Percentiles rank a stretch among this genome's conserved stretches.
Evolutionary conservation across 805 yeast genomes (phyloP).

Genomic region (Starmerella potacharoeniae): DNA sequence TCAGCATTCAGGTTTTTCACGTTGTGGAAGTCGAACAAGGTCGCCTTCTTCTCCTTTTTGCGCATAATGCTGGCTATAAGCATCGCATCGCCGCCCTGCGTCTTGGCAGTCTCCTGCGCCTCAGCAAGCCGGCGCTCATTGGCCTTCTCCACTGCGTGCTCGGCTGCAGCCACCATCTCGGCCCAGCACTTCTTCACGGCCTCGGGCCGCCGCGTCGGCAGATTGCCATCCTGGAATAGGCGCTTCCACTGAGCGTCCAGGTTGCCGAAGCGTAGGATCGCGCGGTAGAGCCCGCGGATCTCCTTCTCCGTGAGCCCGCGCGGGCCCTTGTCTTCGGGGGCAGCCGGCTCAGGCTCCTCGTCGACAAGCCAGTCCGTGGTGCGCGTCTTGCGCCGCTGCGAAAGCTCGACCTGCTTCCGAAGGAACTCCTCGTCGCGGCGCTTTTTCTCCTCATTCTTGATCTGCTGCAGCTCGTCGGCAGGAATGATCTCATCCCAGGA

Average conservation of each 20-base stretch:
- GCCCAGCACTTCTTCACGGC: constrained; percentile 61
- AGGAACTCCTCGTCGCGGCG: constrained; percentile 75
- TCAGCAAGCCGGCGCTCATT: constrained; percentile 44
- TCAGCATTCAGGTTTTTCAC: constrained; percentile 90
- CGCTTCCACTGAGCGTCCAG: constrained; percentile 64
- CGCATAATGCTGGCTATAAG: constrained; percentile 34
- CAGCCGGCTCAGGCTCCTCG: constrained; percentile 18
- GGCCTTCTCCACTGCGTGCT: constrained; percentile 49
- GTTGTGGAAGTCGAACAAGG: constrained; percentile 75
- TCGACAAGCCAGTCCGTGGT: constrained; percentile 44
- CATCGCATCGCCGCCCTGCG: constrained; percentile 21
- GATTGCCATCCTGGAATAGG: constrained; percentile 76
- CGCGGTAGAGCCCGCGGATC: constrained; percentile 70
- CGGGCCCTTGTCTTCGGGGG: constrained; percentile 26
- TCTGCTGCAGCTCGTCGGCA: constrained; percentile 73
- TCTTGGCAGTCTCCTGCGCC: constrained; percentile 19
- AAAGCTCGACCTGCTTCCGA: constrained; percentile 82
- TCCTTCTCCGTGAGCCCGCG: constrained; percentile 71
- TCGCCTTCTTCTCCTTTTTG: constrained; percentile 79
- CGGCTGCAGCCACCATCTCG: constrained; percentile 57
- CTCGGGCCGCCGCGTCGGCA: constrained; percentile 75
- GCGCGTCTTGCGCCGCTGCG: constrained; percentile 68
- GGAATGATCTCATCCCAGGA: constrained; percentile 99
- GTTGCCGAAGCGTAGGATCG: constrained; percentile 74
- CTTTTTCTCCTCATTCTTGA: constrained; percentile 85